Conservation (phyloP, 208 protist genomes). For the Leishmania major region DNA sequence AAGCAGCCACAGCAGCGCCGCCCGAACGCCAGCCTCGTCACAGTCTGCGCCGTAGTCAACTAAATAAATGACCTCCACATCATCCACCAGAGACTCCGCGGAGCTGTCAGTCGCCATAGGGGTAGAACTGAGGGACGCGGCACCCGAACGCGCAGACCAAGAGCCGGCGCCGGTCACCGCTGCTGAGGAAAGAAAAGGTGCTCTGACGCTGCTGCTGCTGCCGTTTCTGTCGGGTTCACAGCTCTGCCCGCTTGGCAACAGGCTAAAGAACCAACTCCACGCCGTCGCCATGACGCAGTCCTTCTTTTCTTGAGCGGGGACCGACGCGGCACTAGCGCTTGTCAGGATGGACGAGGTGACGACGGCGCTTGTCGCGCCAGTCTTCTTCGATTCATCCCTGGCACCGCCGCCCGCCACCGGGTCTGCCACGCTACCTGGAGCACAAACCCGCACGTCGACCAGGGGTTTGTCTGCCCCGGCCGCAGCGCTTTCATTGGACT, state of each 20-base stretch:
- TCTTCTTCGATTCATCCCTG: neutral
- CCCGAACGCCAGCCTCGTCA: slow-evolving; percentile 19
- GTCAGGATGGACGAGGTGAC: neutral
- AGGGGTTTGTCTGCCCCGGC: neutral
- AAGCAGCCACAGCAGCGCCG: slow-evolving; percentile 26
- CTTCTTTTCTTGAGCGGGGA: neutral
- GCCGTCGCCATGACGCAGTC: slow-evolving; percentile 20
- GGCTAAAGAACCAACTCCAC: slow-evolving; percentile 27
- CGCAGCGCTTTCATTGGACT: neutral
- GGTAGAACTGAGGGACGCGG: neutral
- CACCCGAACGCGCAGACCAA: slow-evolving; percentile 1
- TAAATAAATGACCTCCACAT: slow-evolving; percentile 26
- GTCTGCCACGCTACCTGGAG: neutral
- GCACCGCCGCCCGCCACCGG: neutral
- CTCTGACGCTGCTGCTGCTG: neutral
- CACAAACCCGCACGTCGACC: slow-evolving; percentile 7
- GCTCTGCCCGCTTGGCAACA: neutral
- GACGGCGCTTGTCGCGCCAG: neutral
- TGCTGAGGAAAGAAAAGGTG: neutral
- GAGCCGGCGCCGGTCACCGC: neutral
- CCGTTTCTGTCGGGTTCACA: neutral
- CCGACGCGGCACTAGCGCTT: neutral
- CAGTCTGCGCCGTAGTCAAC: neutral
- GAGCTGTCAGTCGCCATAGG: neutral
- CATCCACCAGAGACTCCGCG: slow-evolving; percentile 12